These are phyloP conservation scores for Kalmusia sp. DNA, from an alignment of 2,329 filamentous ascomycete genomes.

Conservation along the genomic window DNA sequence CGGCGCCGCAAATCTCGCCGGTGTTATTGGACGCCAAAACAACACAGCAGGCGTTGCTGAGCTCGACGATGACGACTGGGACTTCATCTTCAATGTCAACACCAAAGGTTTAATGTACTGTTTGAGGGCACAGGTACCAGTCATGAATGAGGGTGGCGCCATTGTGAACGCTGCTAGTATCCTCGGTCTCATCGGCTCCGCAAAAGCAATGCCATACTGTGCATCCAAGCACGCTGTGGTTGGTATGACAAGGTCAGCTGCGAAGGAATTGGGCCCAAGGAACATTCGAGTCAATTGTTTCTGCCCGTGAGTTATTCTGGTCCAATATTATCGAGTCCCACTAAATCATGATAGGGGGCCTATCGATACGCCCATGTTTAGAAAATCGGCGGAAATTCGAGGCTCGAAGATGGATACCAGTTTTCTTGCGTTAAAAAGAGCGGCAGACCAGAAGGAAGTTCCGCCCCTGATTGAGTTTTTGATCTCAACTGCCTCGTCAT, in stretches of 20 bases:
- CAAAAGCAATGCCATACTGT: slow-evolving; percentile 43
- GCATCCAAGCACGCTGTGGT: slow-evolving; percentile 52
- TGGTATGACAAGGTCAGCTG: slow-evolving; percentile 48
- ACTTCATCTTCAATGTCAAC: slow-evolving; percentile 49
- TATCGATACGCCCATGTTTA: slow-evolving; percentile 46
- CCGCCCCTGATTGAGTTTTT: slow-evolving; percentile 58
- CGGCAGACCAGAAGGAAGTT: slow-evolving; percentile 42
- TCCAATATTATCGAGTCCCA: not conserved
- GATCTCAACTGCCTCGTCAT: slow-evolving; percentile 54
- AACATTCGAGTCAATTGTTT: slow-evolving; percentile 45
- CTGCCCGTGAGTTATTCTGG: slow-evolving; percentile 38
- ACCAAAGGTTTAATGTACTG: slow-evolving; percentile 49
- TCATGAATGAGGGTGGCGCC: slow-evolving; percentile 48
- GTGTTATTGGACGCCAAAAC: slow-evolving; percentile 40
- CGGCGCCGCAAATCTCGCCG: slow-evolving; percentile 55
- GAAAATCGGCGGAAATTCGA: slow-evolving; percentile 23
- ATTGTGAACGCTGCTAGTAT: slow-evolving; percentile 59
- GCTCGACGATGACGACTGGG: slow-evolving; percentile 49
- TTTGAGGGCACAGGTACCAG: slow-evolving; percentile 46
- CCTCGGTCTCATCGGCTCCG: slow-evolving; percentile 56
- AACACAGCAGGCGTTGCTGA: slow-evolving; percentile 29
- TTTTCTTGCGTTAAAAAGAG: slow-evolving; percentile 32
- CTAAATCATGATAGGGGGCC: slow-evolving; percentile 22
- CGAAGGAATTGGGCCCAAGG: slow-evolving; percentile 48
- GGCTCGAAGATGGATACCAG: slow-evolving; percentile 26